These are phyloP conservation scores for Stentor coeruleus DNA, from an alignment of 73 alveolate species.

Conservation along the genomic window DNA sequence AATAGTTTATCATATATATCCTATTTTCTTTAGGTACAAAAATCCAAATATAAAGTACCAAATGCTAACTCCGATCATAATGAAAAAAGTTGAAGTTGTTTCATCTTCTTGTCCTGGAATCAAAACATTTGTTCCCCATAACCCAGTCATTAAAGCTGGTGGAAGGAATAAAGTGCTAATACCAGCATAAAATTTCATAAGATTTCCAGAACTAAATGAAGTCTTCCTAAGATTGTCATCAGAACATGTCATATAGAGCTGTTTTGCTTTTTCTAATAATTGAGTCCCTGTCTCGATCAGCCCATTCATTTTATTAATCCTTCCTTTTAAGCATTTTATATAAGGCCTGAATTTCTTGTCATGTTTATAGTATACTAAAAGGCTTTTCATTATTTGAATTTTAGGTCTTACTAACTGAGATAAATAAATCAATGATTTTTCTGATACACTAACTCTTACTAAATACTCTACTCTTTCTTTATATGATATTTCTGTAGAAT, in stretches of 20 bases:
- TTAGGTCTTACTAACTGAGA: neutral
- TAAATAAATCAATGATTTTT: neutral
- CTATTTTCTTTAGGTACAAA: neutral
- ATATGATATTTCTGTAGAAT: neutral
- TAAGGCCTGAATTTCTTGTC: neutral
- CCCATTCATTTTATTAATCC: neutral
- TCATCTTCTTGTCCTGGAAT: neutral
- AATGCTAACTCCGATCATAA: neutral
- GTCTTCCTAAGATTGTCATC: neutral
- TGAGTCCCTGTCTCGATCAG: neutral
- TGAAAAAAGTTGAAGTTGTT: neutral
- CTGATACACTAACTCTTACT: neutral
- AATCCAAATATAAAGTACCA: neutral
- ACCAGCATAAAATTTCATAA: neutral
- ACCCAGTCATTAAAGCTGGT: neutral
- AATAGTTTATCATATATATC: neutral
- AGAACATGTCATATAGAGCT: neutral
- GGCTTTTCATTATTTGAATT: neutral
- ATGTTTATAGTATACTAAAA: neutral
- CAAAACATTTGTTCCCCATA: neutral
- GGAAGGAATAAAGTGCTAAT: neutral
- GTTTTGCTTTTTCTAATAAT: neutral
- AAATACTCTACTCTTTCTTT: neutral
- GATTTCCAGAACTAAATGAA: neutral
- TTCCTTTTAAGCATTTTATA: too few relatives aligned